Evolutionary conservation across 116 monocot species (phyloP).

Genomic region (Posidonia oceanica): DNA sequence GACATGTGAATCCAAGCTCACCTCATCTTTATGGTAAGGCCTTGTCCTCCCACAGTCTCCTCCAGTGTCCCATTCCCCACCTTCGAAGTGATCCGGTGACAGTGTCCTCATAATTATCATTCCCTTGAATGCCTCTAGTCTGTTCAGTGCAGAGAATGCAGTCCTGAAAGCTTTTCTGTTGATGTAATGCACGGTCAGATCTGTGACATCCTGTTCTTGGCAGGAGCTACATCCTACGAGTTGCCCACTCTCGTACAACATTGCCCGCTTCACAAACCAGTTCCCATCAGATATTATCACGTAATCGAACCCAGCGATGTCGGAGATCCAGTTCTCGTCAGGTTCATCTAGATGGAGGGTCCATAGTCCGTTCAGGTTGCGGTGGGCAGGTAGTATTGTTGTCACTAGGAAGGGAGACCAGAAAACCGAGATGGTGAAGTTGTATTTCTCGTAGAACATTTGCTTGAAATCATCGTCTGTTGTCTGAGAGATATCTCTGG

Average conservation of each 20-base stretch:
- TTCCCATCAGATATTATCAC: conserved; percentile 14
- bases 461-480: conserved; percentile 15
- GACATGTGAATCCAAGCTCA: conserved; percentile 11
- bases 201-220: conserved; percentile 14
- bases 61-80: conserved; percentile 49
- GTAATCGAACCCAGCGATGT: conserved; percentile 22
- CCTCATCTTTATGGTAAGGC: conserved; percentile 19
- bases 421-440: conserved; percentile 33
- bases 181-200: conserved; percentile 16
- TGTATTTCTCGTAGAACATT: conserved; percentile 23
- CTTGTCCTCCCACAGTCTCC: conserved; percentile 33
- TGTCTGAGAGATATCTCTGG: conserved; percentile 5
- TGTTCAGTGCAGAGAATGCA: conserved; percentile 18
- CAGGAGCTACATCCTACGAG: conserved; percentile 33
- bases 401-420: conserved; percentile 46
- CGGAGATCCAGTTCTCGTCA: conserved; percentile 26
- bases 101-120: conserved; percentile 29
- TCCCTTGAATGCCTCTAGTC: conserved; percentile 9
- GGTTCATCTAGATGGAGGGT: conserved; percentile 42
- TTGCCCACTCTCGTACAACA: conserved; percentile 16
- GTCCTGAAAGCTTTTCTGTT: conserved; percentile 32
- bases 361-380: conserved; percentile 11
- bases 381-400: conserved; percentile 2
- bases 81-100: conserved; percentile 45
- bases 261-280: conserved; percentile 42